phyloP scores from a whole-genome alignment of 75 land plant genomes.

The Cryptomeria japonica region DNA sequence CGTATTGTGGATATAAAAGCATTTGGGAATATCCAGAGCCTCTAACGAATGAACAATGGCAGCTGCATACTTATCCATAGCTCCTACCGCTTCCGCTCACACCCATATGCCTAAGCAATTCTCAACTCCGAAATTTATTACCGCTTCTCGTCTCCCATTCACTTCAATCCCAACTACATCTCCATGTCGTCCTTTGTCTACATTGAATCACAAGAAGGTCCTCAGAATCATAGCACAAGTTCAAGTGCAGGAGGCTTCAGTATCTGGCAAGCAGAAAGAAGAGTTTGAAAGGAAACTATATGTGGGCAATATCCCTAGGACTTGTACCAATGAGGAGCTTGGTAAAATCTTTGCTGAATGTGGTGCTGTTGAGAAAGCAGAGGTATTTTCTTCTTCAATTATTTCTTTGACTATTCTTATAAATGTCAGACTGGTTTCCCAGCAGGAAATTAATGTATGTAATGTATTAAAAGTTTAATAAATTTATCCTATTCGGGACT shows the following conservation, averaged over 20 bases:
- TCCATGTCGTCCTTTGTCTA: not conserved
- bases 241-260: not conserved
- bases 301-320: conserved; percentile 87
- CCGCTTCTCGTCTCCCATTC: not conserved
- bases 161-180: not conserved
- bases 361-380: conserved; percentile 81
- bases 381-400: conserved; percentile 38
- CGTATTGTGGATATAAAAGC: not conserved
- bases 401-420: not conserved
- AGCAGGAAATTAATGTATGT: not conserved
- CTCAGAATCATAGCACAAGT: not conserved
- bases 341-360: conserved; percentile 48
- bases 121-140: not conserved
- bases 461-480: not conserved
- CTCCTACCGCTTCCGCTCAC: not conserved
- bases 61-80: not conserved
- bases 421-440: not conserved
- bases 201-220: not conserved
- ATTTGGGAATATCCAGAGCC: not conserved
- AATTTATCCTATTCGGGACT: not conserved
- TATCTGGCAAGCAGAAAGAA: not conserved
- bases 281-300: conserved; percentile 49
- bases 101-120: not conserved
- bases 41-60: not conserved
- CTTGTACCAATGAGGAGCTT: conserved; percentile 55